Evolutionary conservation across 306 rosid species (phyloP), one percentile per base, ranked within the genome.

Genomic region (Quercus robur): DNA sequence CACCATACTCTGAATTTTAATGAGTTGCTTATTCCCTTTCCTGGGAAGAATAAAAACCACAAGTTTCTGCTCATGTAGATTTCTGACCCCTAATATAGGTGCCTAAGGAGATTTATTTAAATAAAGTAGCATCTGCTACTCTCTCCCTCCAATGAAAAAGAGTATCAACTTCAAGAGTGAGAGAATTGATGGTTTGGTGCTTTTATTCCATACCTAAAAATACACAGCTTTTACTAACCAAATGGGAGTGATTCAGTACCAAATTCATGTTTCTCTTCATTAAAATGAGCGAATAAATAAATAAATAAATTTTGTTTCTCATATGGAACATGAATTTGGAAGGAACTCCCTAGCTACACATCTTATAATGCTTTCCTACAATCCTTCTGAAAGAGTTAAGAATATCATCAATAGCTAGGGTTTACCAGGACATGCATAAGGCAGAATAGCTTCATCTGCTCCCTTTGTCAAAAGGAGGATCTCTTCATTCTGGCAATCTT

Each of bases 381-480:
- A 75, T 75, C 54, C 41, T 76, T 83, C 75, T 54, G 19, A 56
- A 75, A 64, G 66, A 71, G 30, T 61, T 54, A 78, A 18, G 25
- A 77, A 76, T 31, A 77, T 56, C 73, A 70, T 56, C 80, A 6
- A 18, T 14, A 55, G 49, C 77, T 51, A 78, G 66, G 12, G 82
- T 6, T 83, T 86, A 95, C 99, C 98, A 61, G 92, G 67, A 75
- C 69, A 77, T 56, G 97, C 93, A 85, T 79, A 73, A 69, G 98
- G 99, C 75, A 95, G 92, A 84, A 95, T 89, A 73, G 98, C 92
- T 86, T 95, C 99, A 76, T 95, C 99, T 75, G 99, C 99, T 77
- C 99, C 99, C 84, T 95, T 95, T 7, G 98, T 87, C 79, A 95
- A 71, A 68, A 95, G 98, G 58, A 93, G 82, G 78, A 95, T 91